Base-by-base conservation (phyloP, 2,329 filamentous ascomycete species). In the Aspergillus sp. region DNA sequence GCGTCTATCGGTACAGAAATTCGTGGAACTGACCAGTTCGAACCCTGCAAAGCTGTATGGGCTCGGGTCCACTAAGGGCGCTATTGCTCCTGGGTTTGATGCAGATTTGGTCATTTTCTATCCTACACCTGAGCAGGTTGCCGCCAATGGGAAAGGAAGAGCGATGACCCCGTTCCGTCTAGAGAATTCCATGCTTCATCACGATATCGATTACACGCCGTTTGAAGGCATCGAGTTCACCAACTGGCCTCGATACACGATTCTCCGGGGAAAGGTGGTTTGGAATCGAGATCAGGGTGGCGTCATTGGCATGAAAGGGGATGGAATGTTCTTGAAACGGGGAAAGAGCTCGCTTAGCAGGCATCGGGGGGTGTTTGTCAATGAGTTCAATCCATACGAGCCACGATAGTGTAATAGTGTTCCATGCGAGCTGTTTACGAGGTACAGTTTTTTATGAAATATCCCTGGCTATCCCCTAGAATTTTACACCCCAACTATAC, bases 41-140 rank as follows among this genome's bases (percentile, higher is more conserved):
- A 77, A 77, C 47, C 68, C 75, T 1, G 75, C 75, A 0, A 76
- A 73, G 57, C 57, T 76, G 50, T 77, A 77, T 53, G 74, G 74
- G 0, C 60, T 77, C 2, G 65, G 64, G 11, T 66, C 66, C 2
- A 59, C 56, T 26, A 77, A 77, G 49, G 75, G 75, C 0, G 67
- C 64, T 2, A 69, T 76, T 24, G 66, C 70, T 0, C 73, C 74
- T 3, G 74, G 72, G 1, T 71, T 70, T 48, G 75, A 76, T 57
- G 74, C 75, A 1, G 75, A 76, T 54, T 51, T 77, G 10, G 67
- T 73, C 13, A 72, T 77, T 36, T 73, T 74, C 74, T 72, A 76
- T 61, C 67, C 68, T 13, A 45, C 52, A 0, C 20, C 41, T 4
- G 50, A 58, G 56, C 58, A 57, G 46, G 54, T 51, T 45, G 41